These are phyloP conservation scores for Karstenula rhodostoma DNA, from an alignment of 2,329 filamentous ascomycete genomes.

Conservation along the genomic window DNA sequence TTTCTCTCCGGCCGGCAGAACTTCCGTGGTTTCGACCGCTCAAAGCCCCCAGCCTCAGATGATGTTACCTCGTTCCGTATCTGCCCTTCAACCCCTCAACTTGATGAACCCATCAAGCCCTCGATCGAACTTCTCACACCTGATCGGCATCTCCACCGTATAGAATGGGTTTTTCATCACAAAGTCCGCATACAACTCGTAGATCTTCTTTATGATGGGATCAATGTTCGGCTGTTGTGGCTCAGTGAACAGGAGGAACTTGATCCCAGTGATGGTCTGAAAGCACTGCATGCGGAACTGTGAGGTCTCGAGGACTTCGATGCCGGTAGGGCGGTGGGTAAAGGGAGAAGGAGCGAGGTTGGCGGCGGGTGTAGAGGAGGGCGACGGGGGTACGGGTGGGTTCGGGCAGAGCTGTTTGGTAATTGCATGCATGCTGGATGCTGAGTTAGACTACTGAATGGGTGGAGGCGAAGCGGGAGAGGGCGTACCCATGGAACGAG, in stretches of 20 bases:
- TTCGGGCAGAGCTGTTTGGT: conserved; percentile 55
- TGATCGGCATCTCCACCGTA: conserved; percentile 94
- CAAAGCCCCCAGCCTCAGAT: not conserved
- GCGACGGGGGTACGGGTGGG: conserved; percentile 39
- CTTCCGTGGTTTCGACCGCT: not conserved
- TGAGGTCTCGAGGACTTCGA: conserved; percentile 92
- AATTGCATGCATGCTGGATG: conserved; percentile 69
- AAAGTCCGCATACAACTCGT: conserved; percentile 94
- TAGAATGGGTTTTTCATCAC: conserved; percentile 99
- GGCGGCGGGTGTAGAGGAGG: conserved; percentile 32
- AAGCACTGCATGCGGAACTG: conserved; percentile 97
- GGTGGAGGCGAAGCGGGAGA: conserved; percentile 3
- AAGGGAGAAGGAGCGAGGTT: conserved; percentile 47
- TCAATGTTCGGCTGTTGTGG: conserved; percentile 88
- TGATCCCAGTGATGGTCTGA: conserved; percentile 90
- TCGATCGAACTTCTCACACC: conserved; percentile 94
- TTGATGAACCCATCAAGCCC: conserved; percentile 83
- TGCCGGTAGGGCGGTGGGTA: conserved; percentile 67
- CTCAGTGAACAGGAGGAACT: conserved; percentile 96
- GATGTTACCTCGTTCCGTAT: not conserved
- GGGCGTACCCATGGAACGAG: conserved; percentile 91
- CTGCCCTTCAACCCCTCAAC: conserved; percentile 42
- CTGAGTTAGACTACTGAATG: conserved; percentile 8
- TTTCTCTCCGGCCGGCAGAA: not conserved
- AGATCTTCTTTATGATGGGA: conserved; percentile 80